phyloP scores from a whole-genome alignment of 345 rosid species.

The Pseudoturritis turrita region DNA sequence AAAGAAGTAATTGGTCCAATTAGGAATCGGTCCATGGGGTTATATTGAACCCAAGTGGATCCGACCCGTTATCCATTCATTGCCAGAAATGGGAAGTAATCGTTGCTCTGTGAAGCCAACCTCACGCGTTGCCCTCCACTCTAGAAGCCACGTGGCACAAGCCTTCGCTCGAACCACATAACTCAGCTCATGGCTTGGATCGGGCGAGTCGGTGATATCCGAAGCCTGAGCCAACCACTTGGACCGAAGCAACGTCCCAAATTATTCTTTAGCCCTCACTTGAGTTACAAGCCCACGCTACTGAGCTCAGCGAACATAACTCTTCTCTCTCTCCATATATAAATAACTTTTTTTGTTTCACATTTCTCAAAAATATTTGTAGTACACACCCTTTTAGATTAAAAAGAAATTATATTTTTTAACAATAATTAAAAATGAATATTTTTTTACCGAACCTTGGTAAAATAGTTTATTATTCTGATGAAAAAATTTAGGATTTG shows the following conservation, averaged over 20 bases:
- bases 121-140: constrained; percentile 6
- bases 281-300: constrained; percentile 2
- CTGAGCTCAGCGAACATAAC: not conserved
- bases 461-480: too few relatives aligned
- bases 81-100: not conserved
- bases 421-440: too few relatives aligned
- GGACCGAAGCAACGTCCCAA: not conserved
- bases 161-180: not conserved
- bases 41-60: not conserved
- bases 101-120: constrained; percentile 13
- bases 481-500: too few relatives aligned
- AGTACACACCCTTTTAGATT: too few relatives aligned
- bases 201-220: not conserved
- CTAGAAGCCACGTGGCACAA: not conserved
- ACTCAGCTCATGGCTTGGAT: not conserved
- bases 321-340: not conserved
- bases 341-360: not conserved
- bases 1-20: not conserved
- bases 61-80: constrained; percentile 5
- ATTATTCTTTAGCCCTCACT: not conserved
- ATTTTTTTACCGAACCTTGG: too few relatives aligned
- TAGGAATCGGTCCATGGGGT: not conserved
- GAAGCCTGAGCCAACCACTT: not conserved
- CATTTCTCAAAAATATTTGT: too few relatives aligned
- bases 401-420: too few relatives aligned